Percentiles rank a stretch among this genome's conserved stretches.
Evolutionary conservation across 768 basidiomycete genomes (phyloP).

Genomic region (Rhizopogon rudus): DNA sequence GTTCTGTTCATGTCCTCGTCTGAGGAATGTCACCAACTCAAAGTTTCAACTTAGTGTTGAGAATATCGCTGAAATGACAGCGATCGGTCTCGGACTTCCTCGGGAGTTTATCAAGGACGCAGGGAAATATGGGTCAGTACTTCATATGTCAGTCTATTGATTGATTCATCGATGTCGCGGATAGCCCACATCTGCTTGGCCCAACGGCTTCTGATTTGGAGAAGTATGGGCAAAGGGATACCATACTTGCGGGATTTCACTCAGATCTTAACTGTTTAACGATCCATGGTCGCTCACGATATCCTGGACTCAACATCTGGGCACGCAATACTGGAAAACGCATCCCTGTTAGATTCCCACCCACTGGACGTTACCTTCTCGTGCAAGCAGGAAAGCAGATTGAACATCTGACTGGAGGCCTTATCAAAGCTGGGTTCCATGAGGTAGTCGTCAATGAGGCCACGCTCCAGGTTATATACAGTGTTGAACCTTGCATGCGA

Average conservation of each 20-base stretch:
- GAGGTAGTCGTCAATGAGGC: conserved; percentile 88
- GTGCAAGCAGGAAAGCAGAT: conserved; percentile 97
- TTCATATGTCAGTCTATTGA: not conserved
- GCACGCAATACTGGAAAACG: conserved; percentile 90
- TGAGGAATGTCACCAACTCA: not conserved
- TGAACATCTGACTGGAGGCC: conserved; percentile 78
- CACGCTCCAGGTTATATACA: conserved; percentile 57
- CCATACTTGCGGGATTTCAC: conserved; percentile 92
- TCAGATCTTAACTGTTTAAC: conserved; percentile 92
- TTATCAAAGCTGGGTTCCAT: conserved; percentile 91
- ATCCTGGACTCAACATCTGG: conserved; percentile 91
- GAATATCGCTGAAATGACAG: conserved; percentile 83
- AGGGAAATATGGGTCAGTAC: conserved; percentile 73
- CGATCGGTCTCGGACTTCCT: conserved; percentile 76
- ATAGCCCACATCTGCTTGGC: conserved; percentile 81
- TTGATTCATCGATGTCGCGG: not conserved
- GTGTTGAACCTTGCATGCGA: not conserved
- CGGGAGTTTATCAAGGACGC: conserved; percentile 70
- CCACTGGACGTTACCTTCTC: conserved; percentile 73
- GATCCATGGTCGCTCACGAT: conserved; percentile 84
- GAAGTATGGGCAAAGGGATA: conserved; percentile 73
- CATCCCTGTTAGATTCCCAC: conserved; percentile 82
- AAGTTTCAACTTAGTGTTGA: conserved; percentile 52
- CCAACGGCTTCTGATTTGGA: conserved; percentile 89
- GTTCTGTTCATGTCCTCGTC: conserved; percentile 20